Conservation (phyloP, 2,329 filamentous ascomycete genomes). For the Paecilomyces niveus region DNA sequence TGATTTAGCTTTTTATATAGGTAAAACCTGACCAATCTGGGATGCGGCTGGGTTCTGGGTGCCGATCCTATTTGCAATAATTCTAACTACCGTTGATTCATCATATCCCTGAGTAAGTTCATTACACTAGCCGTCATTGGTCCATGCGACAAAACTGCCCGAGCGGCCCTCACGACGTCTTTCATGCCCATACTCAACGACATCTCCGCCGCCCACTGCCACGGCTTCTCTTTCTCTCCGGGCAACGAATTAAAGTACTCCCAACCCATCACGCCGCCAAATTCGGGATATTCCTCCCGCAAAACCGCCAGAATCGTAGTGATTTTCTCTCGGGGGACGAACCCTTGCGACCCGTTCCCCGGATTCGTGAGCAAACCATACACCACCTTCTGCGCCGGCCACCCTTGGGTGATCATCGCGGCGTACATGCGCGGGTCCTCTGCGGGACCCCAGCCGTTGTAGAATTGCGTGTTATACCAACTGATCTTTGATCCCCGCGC, state of each 20-base stretch:
- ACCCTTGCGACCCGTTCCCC: constrained; percentile 59
- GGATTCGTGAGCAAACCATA: constrained; percentile 75
- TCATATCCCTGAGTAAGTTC: constrained; percentile 22
- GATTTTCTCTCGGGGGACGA: constrained; percentile 53
- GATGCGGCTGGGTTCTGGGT: no score
- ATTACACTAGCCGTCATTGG: constrained; percentile 25
- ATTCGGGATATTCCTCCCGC: constrained; percentile 55
- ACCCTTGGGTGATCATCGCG: constrained; percentile 49
- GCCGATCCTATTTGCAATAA: not conserved
- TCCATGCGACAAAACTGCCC: constrained; percentile 18
- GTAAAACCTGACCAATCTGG: not conserved
- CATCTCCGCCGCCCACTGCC: constrained; percentile 72
- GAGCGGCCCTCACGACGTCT: constrained; percentile 26
- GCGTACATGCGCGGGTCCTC: constrained; percentile 40
- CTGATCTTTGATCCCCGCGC: constrained; percentile 59
- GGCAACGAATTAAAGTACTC: constrained; percentile 84
- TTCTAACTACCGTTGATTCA: constrained; percentile 14
- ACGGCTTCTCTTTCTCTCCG: constrained; percentile 55
- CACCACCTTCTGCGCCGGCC: constrained; percentile 66
- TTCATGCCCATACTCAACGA: constrained; percentile 43
- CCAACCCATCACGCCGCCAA: constrained; percentile 91
- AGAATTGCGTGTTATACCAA: constrained; percentile 92
- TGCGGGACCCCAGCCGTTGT: constrained; percentile 78
- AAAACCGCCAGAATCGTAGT: constrained; percentile 52
- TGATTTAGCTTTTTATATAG: no score